Conservation (phyloP, 768 basidiomycete genomes). For the Leccinum pellstonianum region DNA sequence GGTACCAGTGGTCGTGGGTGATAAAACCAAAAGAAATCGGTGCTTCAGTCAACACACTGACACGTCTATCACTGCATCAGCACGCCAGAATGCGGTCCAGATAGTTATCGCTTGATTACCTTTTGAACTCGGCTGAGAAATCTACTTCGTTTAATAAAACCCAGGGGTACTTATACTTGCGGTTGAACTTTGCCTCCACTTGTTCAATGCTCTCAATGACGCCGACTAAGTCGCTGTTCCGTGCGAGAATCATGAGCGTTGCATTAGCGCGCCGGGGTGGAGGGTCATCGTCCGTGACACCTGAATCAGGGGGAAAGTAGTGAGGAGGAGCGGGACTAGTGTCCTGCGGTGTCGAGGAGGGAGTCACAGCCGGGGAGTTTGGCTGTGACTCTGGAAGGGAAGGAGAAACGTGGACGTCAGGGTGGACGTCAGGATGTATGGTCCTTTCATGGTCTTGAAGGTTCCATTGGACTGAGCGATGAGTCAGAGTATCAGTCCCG, state of each 20-base stretch:
- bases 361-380: not conserved
- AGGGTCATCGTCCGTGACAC: not conserved
- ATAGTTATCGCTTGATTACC: slow-evolving; percentile 20
- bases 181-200: slow-evolving; percentile 59
- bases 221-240: slow-evolving; percentile 45
- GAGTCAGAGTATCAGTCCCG: slow-evolving; percentile 1
- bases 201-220: slow-evolving; percentile 50
- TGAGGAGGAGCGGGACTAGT: slow-evolving; percentile 1
- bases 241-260: slow-evolving; percentile 54
- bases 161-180: slow-evolving; percentile 57
- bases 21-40: slow-evolving; percentile 56
- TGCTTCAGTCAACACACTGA: slow-evolving; percentile 39
- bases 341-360: not conserved
- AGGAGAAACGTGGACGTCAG: not conserved
- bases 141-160: slow-evolving; percentile 62
- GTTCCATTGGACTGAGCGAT: slow-evolving; percentile 3
- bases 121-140: slow-evolving; percentile 55
- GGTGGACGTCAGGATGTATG: not conserved
- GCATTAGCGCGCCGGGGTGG: slow-evolving; percentile 49
- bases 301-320: slow-evolving; percentile 4
- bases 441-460: not conserved
- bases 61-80: slow-evolving; percentile 30
- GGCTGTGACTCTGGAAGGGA: too few species aligned
- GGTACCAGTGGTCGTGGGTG: slow-evolving; percentile 65
- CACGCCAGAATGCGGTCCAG: not conserved